Evolutionary conservation across 192 early-diverging fungal genomes (phyloP), one percentile per base, ranked within the genome.

Genomic region (Podochytrium sp.): DNA sequence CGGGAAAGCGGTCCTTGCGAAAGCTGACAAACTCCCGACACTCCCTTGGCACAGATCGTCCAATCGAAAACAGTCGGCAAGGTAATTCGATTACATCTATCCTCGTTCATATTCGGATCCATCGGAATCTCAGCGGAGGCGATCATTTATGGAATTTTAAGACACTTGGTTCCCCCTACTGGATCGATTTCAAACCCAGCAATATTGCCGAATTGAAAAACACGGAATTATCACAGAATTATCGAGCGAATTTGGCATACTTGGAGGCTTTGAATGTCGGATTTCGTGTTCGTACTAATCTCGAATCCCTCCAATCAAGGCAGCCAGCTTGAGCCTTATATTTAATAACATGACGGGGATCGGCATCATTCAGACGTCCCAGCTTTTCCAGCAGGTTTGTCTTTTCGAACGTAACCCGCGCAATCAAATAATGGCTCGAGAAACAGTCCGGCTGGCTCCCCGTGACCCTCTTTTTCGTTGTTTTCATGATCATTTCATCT

Each of bases 401-500:
- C 53, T 51, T 57, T 57, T 57, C 7, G 60, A 29, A 29, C 25
- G 27, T 56, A 35, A 32, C 23, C 58, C 37, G 29, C 1, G 43
- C 42, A 32, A 6, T 65, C 27, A 3, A 18, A 3, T 66, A 14
- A 52, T 41, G 14, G 29, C 20, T 20, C 47, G 39, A 49, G 25
- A 49, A 59, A 57, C 7, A 70, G 67, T 53, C 47, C 33, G 78
- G 78, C 29, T 79, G 75, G 73, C 34, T 79, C 12, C 52, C 62
- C 14, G 67, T 74, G 29, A 57, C 74, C 32, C 23, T 71, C 14
- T 71, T 66, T 43, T 64, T 80, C 42, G 5, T 72, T 38, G 38
- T 84, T 29, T 86, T 83, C 55, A 60, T 76, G 7, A 41, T 83
- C 32, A 78, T 88, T n/a, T 82, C 80, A 14, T 74, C 79, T 23